Base-by-base conservation (phyloP, 306 rosid genomes). In the Hylodesmum podocarpum region DNA sequence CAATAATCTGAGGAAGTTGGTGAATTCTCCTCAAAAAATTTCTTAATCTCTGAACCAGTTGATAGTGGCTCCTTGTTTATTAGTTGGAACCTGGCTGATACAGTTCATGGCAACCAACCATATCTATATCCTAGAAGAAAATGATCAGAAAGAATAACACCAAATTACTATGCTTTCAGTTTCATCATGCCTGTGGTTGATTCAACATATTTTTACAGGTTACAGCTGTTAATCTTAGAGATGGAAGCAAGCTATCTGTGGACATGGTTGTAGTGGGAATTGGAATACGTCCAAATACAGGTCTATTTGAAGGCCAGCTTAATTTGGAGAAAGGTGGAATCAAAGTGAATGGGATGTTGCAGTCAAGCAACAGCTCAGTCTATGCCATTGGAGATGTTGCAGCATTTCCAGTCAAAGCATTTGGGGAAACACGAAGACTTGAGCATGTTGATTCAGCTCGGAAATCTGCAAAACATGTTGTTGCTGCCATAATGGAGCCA, bases 371-470 rank as follows among this genome's bases (percentile, higher is more conserved):
- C 78, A 84, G 84, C 76, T 89, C 97, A 11, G 90, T 95, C 66
- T 91, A 92, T 59, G 99, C 99, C 14, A 91, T 92, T 37, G 98
- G 99, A 77, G 99, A 95, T 75, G 99, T 92, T 63, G 99, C 99
- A 19, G 75, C 99, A 75, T 95, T 95, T 89, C 99, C 97, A 3
- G 98, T 95, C 81, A 95, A 91, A 81, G 85, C 91, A 27, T 89
- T 95, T 77, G 91, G 91, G 22, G 99, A 95, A 79, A 87, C 82
- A 8, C 89, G 99, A 12, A 89, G 99, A 73, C 99, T 95, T 0
- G 99, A 95, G 82, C 99, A 95, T 11, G 99, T 95, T 4, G 99
- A 95, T 83, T 87, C 89, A 0, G 99, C 99, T 6, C 81, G 99
- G 76, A 92, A 91, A 82, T 85, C 94, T 66, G 99, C 97, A 58